Evolutionary conservation across 176 grass and related monocot genomes (phyloP).

Genomic region (Carex parvula): DNA sequence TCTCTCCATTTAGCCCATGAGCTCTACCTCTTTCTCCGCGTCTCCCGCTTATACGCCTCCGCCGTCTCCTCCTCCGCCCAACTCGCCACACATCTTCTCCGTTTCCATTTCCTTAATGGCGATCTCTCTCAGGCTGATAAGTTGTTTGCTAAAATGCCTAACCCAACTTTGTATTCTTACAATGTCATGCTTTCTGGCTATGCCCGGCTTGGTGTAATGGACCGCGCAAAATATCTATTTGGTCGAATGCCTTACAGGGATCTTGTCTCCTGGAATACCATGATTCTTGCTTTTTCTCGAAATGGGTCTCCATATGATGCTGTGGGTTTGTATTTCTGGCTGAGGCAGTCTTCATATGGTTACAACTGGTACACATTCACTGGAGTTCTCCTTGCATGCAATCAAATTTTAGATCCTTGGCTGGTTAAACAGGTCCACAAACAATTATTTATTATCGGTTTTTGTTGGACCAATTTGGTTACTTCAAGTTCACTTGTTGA

Average conservation of each 20-base stretch:
- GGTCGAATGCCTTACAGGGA: constrained; percentile 40
- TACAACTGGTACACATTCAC: constrained; percentile 52
- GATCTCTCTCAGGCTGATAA: constrained; percentile 43
- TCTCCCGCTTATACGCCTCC: constrained; percentile 40
- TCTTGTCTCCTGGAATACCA: constrained; percentile 44
- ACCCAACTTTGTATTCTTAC: constrained; percentile 47
- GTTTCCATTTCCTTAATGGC: constrained; percentile 42
- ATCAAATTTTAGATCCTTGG: constrained; percentile 28
- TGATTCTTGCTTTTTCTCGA: constrained; percentile 42
- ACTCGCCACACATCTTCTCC: constrained; percentile 49
- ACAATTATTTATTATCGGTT: constrained; percentile 44
- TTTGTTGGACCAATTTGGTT: constrained; percentile 37
- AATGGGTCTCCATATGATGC: constrained; percentile 25
- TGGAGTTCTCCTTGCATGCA: constrained; percentile 40
- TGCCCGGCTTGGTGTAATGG: constrained; percentile 33
- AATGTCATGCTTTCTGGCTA: constrained; percentile 73
- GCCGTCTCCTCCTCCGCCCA: constrained; percentile 33
- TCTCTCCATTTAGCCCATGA: constrained; percentile 48
- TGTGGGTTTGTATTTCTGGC: constrained; percentile 40
- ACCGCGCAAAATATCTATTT: constrained; percentile 31
- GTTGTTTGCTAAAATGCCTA: constrained; percentile 54
- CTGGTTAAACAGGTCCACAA: constrained; percentile 49
- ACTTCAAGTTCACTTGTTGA: constrained; percentile 52
- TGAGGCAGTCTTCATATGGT: constrained; percentile 42
- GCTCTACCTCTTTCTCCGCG: constrained; percentile 49